Evolutionary conservation across 331 rosid genomes (phyloP).

Genomic region (Cydonia oblonga): DNA sequence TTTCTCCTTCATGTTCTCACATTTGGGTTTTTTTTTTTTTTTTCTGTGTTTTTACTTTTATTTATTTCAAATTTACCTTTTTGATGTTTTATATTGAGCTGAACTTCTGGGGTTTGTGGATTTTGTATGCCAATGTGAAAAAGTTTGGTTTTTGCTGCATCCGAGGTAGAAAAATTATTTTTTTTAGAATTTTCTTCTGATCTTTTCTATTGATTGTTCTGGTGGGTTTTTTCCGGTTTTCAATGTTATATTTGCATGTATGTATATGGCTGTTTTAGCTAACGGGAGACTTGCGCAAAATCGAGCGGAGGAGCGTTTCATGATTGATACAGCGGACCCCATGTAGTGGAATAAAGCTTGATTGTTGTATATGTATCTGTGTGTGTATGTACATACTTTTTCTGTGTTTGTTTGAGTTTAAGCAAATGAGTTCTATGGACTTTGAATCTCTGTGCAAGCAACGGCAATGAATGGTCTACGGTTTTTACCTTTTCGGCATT

Average conservation of each 20-base stretch:
- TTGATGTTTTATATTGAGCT: background rate
- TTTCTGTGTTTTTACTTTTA: background rate
- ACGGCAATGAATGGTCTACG: background rate
- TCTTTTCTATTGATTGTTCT: background rate
- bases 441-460: background rate
- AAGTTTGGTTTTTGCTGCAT: background rate
- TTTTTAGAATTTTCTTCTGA: background rate
- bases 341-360: too few species aligned
- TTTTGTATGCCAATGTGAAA: background rate
- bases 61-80: background rate
- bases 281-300: too few species aligned
- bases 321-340: too few species aligned
- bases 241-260: background rate
- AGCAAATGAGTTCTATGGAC: background rate
- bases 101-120: background rate
- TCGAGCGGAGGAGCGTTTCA: too few species aligned
- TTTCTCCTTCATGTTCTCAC: too few species aligned
- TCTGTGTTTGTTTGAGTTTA: background rate
- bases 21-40: background rate
- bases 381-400: background rate
- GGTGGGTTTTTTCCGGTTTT: background rate
- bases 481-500: background rate
- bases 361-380: too few species aligned
- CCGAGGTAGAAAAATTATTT: background rate
- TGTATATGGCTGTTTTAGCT: too few species aligned